Conservation (phyloP, 768 basidiomycete genomes). For the Leccinum arenicola region DNA sequence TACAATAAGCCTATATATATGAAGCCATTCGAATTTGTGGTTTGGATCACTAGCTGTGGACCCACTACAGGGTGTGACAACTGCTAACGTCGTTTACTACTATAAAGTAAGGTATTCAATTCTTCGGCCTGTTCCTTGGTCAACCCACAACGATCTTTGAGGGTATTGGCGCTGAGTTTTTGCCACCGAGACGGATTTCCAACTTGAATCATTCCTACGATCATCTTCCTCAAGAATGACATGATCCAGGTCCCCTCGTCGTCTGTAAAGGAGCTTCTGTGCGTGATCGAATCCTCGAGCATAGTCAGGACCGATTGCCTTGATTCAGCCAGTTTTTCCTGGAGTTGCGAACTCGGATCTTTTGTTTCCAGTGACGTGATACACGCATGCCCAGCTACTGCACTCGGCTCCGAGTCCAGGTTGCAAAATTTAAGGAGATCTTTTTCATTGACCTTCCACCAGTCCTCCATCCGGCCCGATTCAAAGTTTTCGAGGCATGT, state of each 20-base stretch:
- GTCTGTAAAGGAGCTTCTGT: slow-evolving; percentile 8
- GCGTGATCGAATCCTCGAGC: slow-evolving; percentile 24
- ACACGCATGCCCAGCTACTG: slow-evolving; percentile 27
- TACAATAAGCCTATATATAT: not conserved
- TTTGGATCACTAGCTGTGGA: too few species aligned
- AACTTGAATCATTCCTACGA: slow-evolving; percentile 14
- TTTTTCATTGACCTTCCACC: slow-evolving; percentile 28
- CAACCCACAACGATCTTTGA: slow-evolving; percentile 16
- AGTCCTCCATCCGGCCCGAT: slow-evolving; percentile 25
- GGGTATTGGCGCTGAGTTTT: slow-evolving; percentile 9
- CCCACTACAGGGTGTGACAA: too few species aligned
- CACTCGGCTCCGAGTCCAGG: slow-evolving; percentile 9
- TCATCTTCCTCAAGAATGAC: slow-evolving; percentile 19
- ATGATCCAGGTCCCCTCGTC: slow-evolving; percentile 20
- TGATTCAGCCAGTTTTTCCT: slow-evolving; percentile 11
- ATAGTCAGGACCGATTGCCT: slow-evolving; percentile 14
- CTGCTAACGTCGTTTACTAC: not conserved
- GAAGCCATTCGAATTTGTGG: too few species aligned
- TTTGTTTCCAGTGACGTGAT: slow-evolving; percentile 22
- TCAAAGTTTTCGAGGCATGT: slow-evolving; percentile 34
- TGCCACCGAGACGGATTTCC: slow-evolving; percentile 1
- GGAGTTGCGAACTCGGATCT: not conserved
- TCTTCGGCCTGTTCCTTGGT: slow-evolving; percentile 1
- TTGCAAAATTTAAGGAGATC: slow-evolving; percentile 8
- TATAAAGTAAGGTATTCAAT: slow-evolving; percentile 3